phyloP scores from a whole-genome alignment of 805 yeast genomes.

The Alloascoidea hylecoeti region DNA sequence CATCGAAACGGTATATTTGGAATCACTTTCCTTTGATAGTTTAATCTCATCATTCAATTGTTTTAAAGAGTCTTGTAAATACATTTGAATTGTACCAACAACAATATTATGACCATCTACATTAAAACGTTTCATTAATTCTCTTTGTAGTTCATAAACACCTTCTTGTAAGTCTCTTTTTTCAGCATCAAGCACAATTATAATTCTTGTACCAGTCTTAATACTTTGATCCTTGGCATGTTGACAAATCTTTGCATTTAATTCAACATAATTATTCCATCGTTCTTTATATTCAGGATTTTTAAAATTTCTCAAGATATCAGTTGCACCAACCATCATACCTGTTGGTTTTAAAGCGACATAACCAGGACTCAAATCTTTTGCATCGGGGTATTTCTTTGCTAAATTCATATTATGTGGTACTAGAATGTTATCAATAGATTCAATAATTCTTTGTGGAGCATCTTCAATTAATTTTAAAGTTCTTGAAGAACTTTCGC shows the following conservation, averaged over 20 bases:
- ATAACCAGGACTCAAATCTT: slow-evolving; percentile 78
- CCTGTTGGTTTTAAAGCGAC: slow-evolving; percentile 94
- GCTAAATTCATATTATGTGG: slow-evolving; percentile 30
- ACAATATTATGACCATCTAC: slow-evolving; percentile 46
- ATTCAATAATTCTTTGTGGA: slow-evolving; percentile 26
- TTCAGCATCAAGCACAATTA: slow-evolving; percentile 68
- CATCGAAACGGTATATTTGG: slow-evolving; percentile 61
- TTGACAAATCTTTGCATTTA: slow-evolving; percentile 50
- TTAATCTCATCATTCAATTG: slow-evolving; percentile 48
- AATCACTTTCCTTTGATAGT: slow-evolving; percentile 38
- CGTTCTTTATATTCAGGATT: slow-evolving; percentile 32
- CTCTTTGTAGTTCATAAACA: slow-evolving; percentile 81
- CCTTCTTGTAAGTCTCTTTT: slow-evolving; percentile 80
- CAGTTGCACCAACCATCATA: slow-evolving; percentile 61
- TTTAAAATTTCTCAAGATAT: slow-evolving; percentile 47
- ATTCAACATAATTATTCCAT: slow-evolving; percentile 48
- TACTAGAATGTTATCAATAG: slow-evolving; percentile 54
- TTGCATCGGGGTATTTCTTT: slow-evolving; percentile 27
- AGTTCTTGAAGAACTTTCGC: slow-evolving; percentile 31
- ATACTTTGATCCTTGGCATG: slow-evolving; percentile 24
- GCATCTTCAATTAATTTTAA: slow-evolving; percentile 13
- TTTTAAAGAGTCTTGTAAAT: slow-evolving; percentile 55
- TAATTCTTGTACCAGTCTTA: slow-evolving; percentile 37
- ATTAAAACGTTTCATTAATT: slow-evolving; percentile 63
- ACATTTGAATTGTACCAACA: slow-evolving; percentile 90